Conservation (phyloP, 2,329 filamentous ascomycete species). For the Cladophialophora psammophila region DNA sequence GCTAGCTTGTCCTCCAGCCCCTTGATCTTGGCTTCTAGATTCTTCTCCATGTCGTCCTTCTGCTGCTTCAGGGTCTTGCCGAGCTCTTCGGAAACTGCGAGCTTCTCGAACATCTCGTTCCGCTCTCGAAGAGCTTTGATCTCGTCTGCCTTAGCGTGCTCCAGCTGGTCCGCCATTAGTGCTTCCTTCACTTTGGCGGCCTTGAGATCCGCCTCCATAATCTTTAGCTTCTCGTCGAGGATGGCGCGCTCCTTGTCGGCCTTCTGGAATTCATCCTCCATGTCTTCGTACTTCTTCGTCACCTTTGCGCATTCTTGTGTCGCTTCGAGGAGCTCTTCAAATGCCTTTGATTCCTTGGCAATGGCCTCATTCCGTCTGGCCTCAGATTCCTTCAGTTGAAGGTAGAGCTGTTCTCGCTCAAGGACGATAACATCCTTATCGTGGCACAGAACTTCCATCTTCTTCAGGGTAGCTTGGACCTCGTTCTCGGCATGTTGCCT, state of each 20-base stretch:
- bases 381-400: slow-evolving; percentile 1
- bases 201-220: not conserved
- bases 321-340: not conserved
- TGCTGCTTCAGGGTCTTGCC: slow-evolving; percentile 1
- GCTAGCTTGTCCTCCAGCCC: not conserved
- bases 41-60: not conserved
- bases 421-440: not conserved
- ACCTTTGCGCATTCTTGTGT: not conserved
- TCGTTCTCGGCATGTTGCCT: not conserved
- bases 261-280: not conserved
- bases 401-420: slow-evolving; percentile 1
- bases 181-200: not conserved
- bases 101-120: not conserved
- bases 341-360: slow-evolving; percentile 7
- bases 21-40: not conserved
- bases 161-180: not conserved
- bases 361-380: not conserved
- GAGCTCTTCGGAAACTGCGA: not conserved
- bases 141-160: slow-evolving; percentile 1
- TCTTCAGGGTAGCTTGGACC: not conserved
- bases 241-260: slow-evolving; percentile 3
- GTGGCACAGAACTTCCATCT: not conserved
- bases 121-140: slow-evolving; percentile 1
- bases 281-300: slow-evolving; percentile 2
- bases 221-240: not conserved